Base-by-base conservation (phyloP, 257 asterid genomes). In the Petunia secreta region DNA sequence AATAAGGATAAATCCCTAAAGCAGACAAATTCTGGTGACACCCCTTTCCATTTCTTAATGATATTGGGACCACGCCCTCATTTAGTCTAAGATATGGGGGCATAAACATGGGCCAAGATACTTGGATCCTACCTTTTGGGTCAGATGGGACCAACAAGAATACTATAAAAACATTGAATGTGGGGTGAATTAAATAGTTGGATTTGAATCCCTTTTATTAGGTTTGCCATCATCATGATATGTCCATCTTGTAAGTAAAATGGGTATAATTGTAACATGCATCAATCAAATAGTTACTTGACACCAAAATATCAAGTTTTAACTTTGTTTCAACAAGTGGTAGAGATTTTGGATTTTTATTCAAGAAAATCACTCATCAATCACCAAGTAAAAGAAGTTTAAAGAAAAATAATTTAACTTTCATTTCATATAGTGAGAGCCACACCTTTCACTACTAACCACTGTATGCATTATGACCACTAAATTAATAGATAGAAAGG, bases 181-280 rank as follows among this genome's bases (percentile, higher is more conserved):
- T 58, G 15, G 75, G 14, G 46, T 55, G 64, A 75, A 14, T 13
- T 75, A 75, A 75, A 52, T 75, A 14, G 53, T 75, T 38, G 36
- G 14, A 66, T 75, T 66, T 54, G 36, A 41, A 39, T 43, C 39
- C 65, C 66, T 75, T 75, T 54, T 37, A 75, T 75, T 75, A 75
- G 79, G 50, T 75, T 25, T 75, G 57, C 55, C 79, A 39, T 75
- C 14, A 34, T 75, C 79, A 54, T 75, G 53, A 55, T 75, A 75
- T 75, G 66, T 75, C 65, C 79, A 67, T 43, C 39, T 67, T 41
- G 75, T 67, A 67, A 54, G 75, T 67, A 54, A 41, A 41, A 67
- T 15, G 15, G 11, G 43, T 67, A 38, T 66, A 67, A 43, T 43
- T 67, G 75, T n/a, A 54, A 67, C 75, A 67, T 67, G 75, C 15